These are phyloP conservation scores for Ceratopteris richardii DNA, from an alignment of 75 land plant species.

Conservation along the genomic window DNA sequence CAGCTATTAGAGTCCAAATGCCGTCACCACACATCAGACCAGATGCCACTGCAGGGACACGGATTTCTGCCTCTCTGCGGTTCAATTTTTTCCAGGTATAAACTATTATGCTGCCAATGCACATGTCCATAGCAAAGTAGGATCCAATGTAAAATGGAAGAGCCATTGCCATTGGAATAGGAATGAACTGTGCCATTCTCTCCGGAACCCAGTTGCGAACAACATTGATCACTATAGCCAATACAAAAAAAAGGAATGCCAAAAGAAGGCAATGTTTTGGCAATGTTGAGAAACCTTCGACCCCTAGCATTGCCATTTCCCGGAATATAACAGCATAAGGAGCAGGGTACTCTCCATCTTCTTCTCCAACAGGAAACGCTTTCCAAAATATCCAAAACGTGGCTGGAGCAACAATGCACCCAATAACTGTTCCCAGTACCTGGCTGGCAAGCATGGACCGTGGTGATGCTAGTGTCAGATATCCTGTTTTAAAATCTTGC, in stretches of 20 bases:
- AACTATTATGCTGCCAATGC: conserved; percentile 61
- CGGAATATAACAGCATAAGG: conserved; percentile 55
- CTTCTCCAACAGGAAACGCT: conserved; percentile 52
- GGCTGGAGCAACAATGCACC: conserved; percentile 53
- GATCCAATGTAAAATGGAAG: conserved; percentile 80
- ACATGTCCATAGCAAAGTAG: conserved; percentile 79
- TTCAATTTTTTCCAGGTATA: conserved; percentile 46
- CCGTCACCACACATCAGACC: conserved; percentile 84
- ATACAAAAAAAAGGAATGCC: conserved; percentile 25
- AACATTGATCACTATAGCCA: conserved; percentile 8
- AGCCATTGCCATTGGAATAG: conserved; percentile 90
- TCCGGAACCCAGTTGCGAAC: conserved; percentile 16
- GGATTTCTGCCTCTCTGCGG: conserved; percentile 35
- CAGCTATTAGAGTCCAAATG: conserved; percentile 59
- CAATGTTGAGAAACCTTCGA: conserved; percentile 52
- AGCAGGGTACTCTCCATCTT: conserved; percentile 57
- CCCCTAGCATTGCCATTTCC: conserved; percentile 61
- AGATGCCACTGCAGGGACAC: conserved; percentile 74
- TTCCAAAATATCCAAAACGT: conserved; percentile 68
- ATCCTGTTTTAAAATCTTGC: conserved; percentile 72
- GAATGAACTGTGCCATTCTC: conserved; percentile 41
- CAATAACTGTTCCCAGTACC: conserved; percentile 53
- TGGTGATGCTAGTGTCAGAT: conserved; percentile 59
- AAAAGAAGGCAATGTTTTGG: conserved; percentile 56
- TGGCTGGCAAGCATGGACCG: conserved; percentile 68